Base-by-base conservation (phyloP, 495 filamentous ascomycete genomes). In the Neurospora sp. region DNA sequence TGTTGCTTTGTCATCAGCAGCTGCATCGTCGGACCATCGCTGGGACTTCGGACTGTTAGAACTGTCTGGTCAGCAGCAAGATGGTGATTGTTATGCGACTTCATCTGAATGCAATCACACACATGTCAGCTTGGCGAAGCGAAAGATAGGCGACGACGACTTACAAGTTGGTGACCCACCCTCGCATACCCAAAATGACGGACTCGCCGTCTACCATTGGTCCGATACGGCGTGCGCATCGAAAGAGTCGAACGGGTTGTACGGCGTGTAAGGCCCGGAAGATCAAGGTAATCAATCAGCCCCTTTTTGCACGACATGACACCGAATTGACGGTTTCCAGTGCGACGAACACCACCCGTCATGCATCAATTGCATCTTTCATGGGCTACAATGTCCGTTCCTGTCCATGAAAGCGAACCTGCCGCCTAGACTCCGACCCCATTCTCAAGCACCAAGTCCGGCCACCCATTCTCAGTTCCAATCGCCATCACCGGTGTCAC, bases 341-440 rank as follows among this genome's bases (percentile, higher is more conserved):
- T 85, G 84, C 72, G 84, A 85, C 71, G 84, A 85, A 69, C 74
- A 79, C n/a, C 81, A 83, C 40, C 84, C 84, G 10, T 74, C 77
- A 70, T 85, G 84, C 69, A 75, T 80, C 46, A 85, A 85, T 76
- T 85, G 84, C 74, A 79, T 82, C 2, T 78, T 77, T 20, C 84
- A 85, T 66, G 80, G 82, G 18, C 80, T 83, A 31, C 71, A 78
- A 44, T 85, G 84, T 69, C 81, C 83, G 66, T 85, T 83, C 66
- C 72, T 78, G 39, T 74, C 77, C 2, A 40, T 72, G 20, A 71
- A 72, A 23, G 46, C 70, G 0, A 46, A 62, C 35, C 71, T 31
- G 10, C 54, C 39, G n/a, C 40, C 41, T 27, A 49, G 71, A 42
- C 71, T 20, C 18, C 0, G 40, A 37, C 20, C 71, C 39, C 18